Evolutionary conservation across 108 stramenopile genomes (phyloP).

Genomic region (Conticribra guillardii): DNA sequence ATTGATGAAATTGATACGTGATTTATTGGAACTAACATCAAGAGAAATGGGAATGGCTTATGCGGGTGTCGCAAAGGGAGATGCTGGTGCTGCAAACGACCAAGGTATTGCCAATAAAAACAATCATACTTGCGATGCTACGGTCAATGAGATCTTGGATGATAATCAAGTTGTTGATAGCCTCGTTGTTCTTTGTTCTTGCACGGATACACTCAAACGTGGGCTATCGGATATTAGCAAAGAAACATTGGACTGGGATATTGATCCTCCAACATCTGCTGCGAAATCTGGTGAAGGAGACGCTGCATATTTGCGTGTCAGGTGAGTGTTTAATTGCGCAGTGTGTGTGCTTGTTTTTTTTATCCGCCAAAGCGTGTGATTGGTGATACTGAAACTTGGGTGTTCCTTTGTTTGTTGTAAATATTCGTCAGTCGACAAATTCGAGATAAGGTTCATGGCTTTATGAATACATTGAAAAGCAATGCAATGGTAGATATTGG

Average conservation of each 20-base stretch:
- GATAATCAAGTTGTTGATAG: constrained; percentile 33
- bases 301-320: constrained; percentile 48
- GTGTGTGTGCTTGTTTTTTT: neutral
- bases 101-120: constrained; percentile 6
- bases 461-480: constrained; percentile 27
- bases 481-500: constrained; percentile 1
- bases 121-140: constrained; percentile 5
- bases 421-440: constrained; percentile 18
- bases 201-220: constrained; percentile 31
- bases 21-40: constrained; percentile 17
- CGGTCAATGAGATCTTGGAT: neutral
- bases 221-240: constrained; percentile 35
- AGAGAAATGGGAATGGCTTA: constrained; percentile 25
- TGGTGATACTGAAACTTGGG: neutral
- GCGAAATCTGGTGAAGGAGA: constrained; percentile 49
- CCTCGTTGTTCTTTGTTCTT: constrained; percentile 57
- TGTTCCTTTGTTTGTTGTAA: neutral
- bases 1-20: neutral
- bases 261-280: constrained; percentile 45
- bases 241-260: constrained; percentile 46
- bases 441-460: constrained; percentile 23
- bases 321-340: constrained; percentile 1
- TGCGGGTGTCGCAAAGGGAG: constrained; percentile 11
- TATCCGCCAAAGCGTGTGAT: neutral
- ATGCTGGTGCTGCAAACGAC: too few species aligned